A percentile compares a stretch with the other conserved stretches of the same genome.
Evolutionary conservation across 768 basidiomycete genomes (phyloP).

Genomic region (Amanita polypyramis): DNA sequence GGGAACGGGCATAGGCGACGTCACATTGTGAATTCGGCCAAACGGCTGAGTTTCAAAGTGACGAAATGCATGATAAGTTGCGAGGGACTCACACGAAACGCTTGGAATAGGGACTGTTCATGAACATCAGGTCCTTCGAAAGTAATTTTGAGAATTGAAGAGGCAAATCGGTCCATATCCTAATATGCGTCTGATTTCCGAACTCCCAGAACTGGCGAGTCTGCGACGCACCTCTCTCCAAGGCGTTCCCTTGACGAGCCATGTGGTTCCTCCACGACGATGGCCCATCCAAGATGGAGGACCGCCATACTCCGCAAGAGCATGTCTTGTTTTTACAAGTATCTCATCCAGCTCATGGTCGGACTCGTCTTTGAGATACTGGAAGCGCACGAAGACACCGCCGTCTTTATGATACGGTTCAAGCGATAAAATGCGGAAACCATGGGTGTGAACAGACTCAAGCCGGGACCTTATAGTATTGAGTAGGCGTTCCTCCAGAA

Average conservation of each 20-base stretch:
- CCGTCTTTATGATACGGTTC: conserved; percentile 72
- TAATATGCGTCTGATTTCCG: conserved; percentile 16
- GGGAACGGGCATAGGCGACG: conserved; percentile 46
- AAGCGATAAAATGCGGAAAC: conserved; percentile 52
- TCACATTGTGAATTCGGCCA: conserved; percentile 66
- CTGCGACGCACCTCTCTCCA: conserved; percentile 62
- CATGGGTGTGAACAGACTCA: conserved; percentile 38
- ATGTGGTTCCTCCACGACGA: conserved; percentile 37
- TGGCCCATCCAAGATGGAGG: conserved; percentile 53
- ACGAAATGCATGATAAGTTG: neutral
- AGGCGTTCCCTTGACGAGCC: conserved; percentile 69
- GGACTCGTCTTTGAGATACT: conserved; percentile 32
- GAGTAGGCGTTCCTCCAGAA: conserved; percentile 52
- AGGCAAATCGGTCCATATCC: conserved; percentile 83
- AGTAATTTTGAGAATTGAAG: conserved; percentile 57
- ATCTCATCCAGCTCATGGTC: conserved; percentile 36
- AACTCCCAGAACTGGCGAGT: neutral
- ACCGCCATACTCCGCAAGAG: conserved; percentile 38
- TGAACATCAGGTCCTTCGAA: conserved; percentile 86
- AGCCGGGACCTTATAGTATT: conserved; percentile 36
- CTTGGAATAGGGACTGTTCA: conserved; percentile 68
- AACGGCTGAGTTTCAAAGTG: conserved; percentile 45
- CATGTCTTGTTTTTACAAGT: conserved; percentile 33
- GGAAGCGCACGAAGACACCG: conserved; percentile 73
- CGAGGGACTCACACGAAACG: conserved; percentile 53